Evolutionary conservation across 164 flowering plant species (phyloP), one percentile per base, ranked within the genome.

Genomic region (Nelumbo lutea): DNA sequence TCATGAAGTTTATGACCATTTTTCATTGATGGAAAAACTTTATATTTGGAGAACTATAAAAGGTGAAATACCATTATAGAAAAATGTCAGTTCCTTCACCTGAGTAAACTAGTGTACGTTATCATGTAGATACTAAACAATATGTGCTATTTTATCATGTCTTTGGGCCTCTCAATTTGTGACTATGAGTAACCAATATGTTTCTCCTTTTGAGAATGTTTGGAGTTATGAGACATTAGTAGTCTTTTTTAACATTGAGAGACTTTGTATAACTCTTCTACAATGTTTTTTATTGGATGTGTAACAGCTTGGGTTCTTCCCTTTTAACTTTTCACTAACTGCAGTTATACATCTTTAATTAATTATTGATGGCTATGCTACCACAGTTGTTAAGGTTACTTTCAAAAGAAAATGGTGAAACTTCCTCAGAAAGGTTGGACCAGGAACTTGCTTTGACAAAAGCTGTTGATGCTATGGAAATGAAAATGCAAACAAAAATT

Each of bases 341-440:
- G 27, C 27, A 27, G 27, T 27, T 27, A 27, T 27, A 27, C 27
- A 27, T 27, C 27, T 27, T 27, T 27, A 27, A 27, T 27, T 27
- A 27, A 27, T 27, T 27, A 27, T 27, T 27, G 27, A 27, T 27
- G 27, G 27, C 27, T 27, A 27, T 27, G 27, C 66, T 70, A 9
- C 74, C 13, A 44, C 82, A 93, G 98, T 91, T 87, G 74, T 61
- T 93, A 73, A 88, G 91, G 82, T 67, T 90, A 64, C 86, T 93
- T 2, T 77, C 93, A 5, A 96, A 87, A 80, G 93, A 93, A 69
- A 70, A 58, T 56, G 82, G 61, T 56, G 89, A 76, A 13, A 27
- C 52, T 68, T 76, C 93, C 72, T 76, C 86, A 43, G 86, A 86
- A 68, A 78, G 64, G 68, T 68, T 61, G 73, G 98, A 92, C 38